A percentile compares a stretch with the other conserved stretches of the same genome.
Evolutionary conservation across 1,139 yeast species (phyloP).

Genomic region (Petasospora fabianii): DNA sequence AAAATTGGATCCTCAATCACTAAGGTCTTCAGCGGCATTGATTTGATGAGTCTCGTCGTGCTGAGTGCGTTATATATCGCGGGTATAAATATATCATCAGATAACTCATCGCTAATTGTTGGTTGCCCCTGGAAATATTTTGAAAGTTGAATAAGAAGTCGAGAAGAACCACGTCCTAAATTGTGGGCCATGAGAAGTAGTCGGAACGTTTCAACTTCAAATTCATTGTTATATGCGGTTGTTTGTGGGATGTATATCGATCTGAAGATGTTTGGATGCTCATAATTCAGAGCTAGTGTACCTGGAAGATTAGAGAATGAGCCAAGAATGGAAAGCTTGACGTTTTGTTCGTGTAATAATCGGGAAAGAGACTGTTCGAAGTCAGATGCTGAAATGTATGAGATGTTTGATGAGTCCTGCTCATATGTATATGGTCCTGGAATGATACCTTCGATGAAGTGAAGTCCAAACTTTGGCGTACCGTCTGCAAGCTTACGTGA

Average conservation of each 20-base stretch:
- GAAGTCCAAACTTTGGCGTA: conserved; percentile 16
- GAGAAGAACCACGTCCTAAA: conserved; percentile 21
- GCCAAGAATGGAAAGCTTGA: conserved; percentile 49
- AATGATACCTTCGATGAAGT: conserved; percentile 19
- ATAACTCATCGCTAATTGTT: conserved; percentile 7
- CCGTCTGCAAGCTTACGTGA: conserved; percentile 14
- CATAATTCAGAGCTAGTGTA: conserved; percentile 40
- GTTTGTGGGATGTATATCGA: conserved; percentile 33
- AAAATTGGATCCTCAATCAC: conserved; percentile 17
- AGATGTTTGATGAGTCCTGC: neutral
- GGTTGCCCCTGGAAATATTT: conserved; percentile 16
- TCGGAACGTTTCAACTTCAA: conserved; percentile 34
- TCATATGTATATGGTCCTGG: conserved; percentile 18
- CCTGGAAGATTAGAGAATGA: conserved; percentile 39
- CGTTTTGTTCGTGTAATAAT: conserved; percentile 30
- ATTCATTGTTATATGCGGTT: conserved; percentile 22
- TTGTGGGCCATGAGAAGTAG: conserved; percentile 35
- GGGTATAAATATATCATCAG: conserved; percentile 5
- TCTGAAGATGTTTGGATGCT: conserved; percentile 55
- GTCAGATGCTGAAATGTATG: conserved; percentile 2
- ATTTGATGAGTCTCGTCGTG: conserved; percentile 18
- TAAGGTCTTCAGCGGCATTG: conserved; percentile 2
- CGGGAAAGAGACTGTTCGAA: conserved; percentile 5
- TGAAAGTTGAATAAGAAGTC: conserved; percentile 21
- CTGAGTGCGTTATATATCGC: conserved; percentile 8